phyloP scores from a whole-genome alignment of 2,329 filamentous ascomycete species.

The Colletotrichum sp. region DNA sequence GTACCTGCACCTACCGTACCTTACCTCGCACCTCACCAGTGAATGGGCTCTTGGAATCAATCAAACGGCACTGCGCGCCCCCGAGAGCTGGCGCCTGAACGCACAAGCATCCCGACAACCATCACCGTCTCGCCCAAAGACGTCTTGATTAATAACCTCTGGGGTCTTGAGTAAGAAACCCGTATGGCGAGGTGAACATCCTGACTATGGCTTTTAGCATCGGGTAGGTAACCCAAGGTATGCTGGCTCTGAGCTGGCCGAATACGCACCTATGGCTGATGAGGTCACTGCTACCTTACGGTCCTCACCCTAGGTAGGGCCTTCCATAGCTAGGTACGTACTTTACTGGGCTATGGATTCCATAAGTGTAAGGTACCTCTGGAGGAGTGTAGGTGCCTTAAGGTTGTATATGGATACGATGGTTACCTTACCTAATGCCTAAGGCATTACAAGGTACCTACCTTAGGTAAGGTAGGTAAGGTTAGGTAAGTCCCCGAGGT shows the following conservation, averaged over 20 bases:
- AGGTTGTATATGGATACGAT: background rate
- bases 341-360: too few species aligned
- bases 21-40: background rate
- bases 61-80: background rate
- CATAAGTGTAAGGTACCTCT: too few species aligned
- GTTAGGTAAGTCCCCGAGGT: background rate
- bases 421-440: background rate
- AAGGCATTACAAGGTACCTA: too few species aligned
- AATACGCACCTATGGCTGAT: background rate
- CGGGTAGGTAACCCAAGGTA: background rate
- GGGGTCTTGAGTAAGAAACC: background rate
- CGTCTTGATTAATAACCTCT: background rate
- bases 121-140: background rate
- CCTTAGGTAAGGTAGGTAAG: too few species aligned
- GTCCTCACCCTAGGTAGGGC: background rate
- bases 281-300: background rate
- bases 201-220: background rate
- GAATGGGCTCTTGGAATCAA: background rate
- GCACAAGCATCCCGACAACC: background rate
- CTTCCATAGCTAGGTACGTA: too few species aligned
- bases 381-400: background rate
- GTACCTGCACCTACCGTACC: background rate
- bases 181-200: background rate
- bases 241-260: background rate
- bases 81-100: background rate